Conservation (phyloP, 2,329 filamentous ascomycete species). For the Epichloe sylvatica region DNA sequence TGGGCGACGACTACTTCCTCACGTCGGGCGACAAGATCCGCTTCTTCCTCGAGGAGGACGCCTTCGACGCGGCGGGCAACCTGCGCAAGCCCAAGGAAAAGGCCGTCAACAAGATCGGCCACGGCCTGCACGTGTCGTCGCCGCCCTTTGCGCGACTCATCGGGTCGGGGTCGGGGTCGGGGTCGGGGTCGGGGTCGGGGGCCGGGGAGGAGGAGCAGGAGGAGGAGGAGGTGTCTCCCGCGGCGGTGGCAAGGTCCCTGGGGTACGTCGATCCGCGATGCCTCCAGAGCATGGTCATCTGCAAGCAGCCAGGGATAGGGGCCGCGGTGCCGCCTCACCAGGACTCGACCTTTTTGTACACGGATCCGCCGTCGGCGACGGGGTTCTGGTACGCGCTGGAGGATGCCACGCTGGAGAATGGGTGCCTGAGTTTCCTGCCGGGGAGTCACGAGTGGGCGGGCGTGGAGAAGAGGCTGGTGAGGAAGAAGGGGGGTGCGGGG, state of each 20-base stretch:
- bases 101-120: conserved; percentile 82
- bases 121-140: conserved; percentile 59
- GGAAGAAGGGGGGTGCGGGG: conserved; percentile 37
- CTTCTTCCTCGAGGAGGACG: conserved; percentile 96
- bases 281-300: conserved; percentile 95
- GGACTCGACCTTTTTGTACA: conserved; percentile 87
- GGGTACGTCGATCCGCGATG: conserved; percentile 63
- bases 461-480: conserved; percentile 61
- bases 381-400: conserved; percentile 98
- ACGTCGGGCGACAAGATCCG: conserved; percentile 79
- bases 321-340: conserved; percentile 84
- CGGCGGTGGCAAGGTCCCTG: conserved; percentile 53
- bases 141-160: conserved; percentile 49
- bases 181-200: conserved; percentile 21
- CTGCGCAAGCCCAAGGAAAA: conserved; percentile 66
- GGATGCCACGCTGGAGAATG: conserved; percentile 76
- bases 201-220: conserved; percentile 8
- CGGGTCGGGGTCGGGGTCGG: conserved; percentile 20
- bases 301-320: conserved; percentile 94
- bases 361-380: conserved; percentile 72
- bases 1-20: conserved; percentile 92
- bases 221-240: conserved; percentile 27
- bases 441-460: conserved; percentile 67
- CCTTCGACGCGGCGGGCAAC: conserved; percentile 51
- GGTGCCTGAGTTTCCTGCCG: conserved; percentile 72